Evolutionary conservation across 2,329 filamentous ascomycete species (phyloP), one percentile per base, ranked within the genome.

Genomic region (Exophiala spinifera): DNA sequence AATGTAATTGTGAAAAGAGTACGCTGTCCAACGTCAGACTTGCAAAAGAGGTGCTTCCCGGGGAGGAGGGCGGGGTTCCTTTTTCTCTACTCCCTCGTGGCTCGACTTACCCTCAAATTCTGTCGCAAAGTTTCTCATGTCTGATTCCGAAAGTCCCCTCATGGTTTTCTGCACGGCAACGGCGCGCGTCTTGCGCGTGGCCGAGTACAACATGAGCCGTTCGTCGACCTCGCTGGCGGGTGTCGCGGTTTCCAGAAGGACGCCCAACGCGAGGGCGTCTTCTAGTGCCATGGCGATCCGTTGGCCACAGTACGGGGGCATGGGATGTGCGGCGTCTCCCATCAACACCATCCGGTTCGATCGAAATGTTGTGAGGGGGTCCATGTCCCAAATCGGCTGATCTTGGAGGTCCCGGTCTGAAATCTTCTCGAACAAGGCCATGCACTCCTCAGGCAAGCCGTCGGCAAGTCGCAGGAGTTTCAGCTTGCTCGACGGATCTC

Each of bases 361-460:
- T 0, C 74, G 71, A 78, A 81, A 88, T 0, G 69, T 74, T 0
- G 78, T 75, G 13, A 88, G 66, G 1, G 74, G 69, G 3, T 81
- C 76, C 79, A 86, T 85, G 59, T 88, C 85, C 7, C 84, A 65
- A 1, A 86, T 67, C 17, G 75, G 76, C 81, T 46, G 48, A 46
- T 55, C 53, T 21, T 51, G 47, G 21, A 55, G 43, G 14, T 42
- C 48, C 10, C 43, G 13, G 17, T 45, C 40, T n/a, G 15, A 34
- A 10, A 51, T 51, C 31, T 43, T 47, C 13, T 51, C 34, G 13
- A 55, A 39, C 13, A 51, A 20, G 6, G 53, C 47, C 15, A 55
- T 43, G 43, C 53, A 55, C 34, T 55, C 53, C 19, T 46, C 42
- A 7, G 53, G 53, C 3, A 55, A 20, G 10, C 47, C 53, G 13